Conservation (phyloP, 208 protist species). For the Herpetomonas samuelpessoai region DNA sequence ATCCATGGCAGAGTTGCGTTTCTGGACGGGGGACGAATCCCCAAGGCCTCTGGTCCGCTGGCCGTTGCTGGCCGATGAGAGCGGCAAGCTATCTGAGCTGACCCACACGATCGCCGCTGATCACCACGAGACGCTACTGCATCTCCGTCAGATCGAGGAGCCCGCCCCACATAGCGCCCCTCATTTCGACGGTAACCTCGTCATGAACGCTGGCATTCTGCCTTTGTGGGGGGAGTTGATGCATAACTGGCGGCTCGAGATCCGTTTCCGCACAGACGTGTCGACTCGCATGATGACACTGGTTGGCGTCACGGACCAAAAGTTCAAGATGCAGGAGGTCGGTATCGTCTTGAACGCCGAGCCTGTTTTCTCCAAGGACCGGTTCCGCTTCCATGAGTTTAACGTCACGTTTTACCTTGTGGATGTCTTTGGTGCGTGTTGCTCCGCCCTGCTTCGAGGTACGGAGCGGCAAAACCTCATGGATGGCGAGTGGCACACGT, state of each 20-base stretch:
- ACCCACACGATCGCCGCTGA: constrained; percentile 70
- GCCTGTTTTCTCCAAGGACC: constrained; percentile 73
- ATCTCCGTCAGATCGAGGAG: constrained; percentile 48
- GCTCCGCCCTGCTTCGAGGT: constrained; percentile 77
- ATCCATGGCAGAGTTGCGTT: constrained; percentile 76
- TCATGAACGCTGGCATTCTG: constrained; percentile 75
- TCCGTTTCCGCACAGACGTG: constrained; percentile 79
- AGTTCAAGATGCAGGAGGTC: constrained; percentile 85
- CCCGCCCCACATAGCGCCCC: constrained; percentile 47
- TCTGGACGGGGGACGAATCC: constrained; percentile 43
- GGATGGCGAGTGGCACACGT: constrained; percentile 88
- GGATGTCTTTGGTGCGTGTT: constrained; percentile 78
- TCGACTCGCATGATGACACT: constrained; percentile 75
- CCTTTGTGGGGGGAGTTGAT: constrained; percentile 77
- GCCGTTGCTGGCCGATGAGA: constrained; percentile 61
- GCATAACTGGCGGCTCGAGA: constrained; percentile 86
- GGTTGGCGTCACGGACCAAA: constrained; percentile 74
- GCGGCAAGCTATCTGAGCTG: constrained; percentile 54
- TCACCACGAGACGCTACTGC: constrained; percentile 72
- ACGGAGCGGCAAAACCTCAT: constrained; percentile 78
- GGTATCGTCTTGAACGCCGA: constrained; percentile 87
- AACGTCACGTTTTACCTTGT: constrained; percentile 84
- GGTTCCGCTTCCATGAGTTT: constrained; percentile 80
- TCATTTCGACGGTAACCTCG: constrained; percentile 75
- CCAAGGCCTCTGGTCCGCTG: constrained; percentile 57